These are phyloP conservation scores for Rhizoctonia solani DNA, from an alignment of 1,284 basidiomycete species.

Conservation along the genomic window DNA sequence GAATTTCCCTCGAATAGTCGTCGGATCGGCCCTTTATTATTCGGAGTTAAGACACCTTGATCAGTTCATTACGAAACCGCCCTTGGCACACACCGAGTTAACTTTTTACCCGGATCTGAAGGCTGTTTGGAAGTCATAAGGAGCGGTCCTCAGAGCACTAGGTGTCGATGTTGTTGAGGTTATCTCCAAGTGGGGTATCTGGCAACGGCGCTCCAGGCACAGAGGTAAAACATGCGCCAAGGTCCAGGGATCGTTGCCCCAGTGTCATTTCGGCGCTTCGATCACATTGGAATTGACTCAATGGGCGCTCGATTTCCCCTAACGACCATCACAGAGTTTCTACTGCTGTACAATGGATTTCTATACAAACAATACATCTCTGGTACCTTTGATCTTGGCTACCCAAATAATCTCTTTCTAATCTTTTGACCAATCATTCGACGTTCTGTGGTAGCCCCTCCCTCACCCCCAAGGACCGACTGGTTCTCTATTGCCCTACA, in stretches of 20 bases:
- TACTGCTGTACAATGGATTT: neutral
- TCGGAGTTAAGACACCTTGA: neutral
- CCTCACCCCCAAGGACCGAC: conserved; percentile 61
- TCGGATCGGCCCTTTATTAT: conserved; percentile 53
- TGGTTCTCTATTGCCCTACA: conserved; percentile 73
- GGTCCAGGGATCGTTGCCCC: neutral
- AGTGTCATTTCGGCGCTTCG: neutral
- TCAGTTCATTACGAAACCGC: neutral
- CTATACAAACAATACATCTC: neutral
- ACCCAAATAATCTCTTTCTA: conserved; percentile 10
- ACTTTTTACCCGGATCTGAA: conserved; percentile 12
- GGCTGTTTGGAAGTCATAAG: conserved; percentile 22
- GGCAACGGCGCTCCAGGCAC: conserved; percentile 22
- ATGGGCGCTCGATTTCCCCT: too few species aligned
- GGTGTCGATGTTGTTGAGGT: neutral
- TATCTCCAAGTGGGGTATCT: neutral
- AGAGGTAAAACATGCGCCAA: neutral
- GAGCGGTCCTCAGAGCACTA: neutral
- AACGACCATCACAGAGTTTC: too few species aligned
- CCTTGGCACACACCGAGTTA: conserved; percentile 1
- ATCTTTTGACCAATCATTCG: conserved; percentile 11
- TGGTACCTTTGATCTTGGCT: too few species aligned
- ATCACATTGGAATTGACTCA: neutral
- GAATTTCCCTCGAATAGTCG: conserved; percentile 71
- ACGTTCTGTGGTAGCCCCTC: conserved; percentile 54